Percentiles rank a stretch among this genome's conserved stretches.
These are phyloP conservation scores for Termitomyces sp. DNA, from an alignment of 768 basidiomycete genomes.

Conservation along the genomic window DNA sequence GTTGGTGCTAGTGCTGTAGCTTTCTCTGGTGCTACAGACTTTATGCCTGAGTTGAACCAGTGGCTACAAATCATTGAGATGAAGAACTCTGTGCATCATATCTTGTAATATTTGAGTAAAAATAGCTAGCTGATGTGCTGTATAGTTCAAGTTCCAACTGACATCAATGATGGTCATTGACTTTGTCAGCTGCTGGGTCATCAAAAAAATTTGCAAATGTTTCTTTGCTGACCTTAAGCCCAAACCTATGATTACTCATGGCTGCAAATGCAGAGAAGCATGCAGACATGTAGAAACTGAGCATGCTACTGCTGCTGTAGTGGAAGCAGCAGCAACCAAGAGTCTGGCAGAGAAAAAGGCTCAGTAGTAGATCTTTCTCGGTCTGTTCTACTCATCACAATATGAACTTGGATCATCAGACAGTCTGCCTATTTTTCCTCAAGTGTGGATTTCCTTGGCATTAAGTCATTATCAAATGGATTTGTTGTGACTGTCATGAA, in stretches of 20 bases:
- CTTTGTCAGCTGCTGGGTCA: slow-evolving; percentile 82
- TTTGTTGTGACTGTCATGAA: background rate
- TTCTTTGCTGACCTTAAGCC: slow-evolving; percentile 91
- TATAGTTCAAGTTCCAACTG: slow-evolving; percentile 79
- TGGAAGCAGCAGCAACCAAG: slow-evolving; percentile 1
- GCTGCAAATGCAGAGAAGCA: slow-evolving; percentile 77
- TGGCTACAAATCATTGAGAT: slow-evolving; percentile 98
- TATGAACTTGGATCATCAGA: background rate
- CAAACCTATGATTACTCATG: slow-evolving; percentile 78
- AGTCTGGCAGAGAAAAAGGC: slow-evolving; percentile 21
- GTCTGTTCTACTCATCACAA: background rate
- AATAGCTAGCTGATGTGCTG: background rate
- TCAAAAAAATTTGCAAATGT: slow-evolving; percentile 80
- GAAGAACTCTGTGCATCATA: slow-evolving; percentile 58
- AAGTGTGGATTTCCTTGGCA: too few species aligned
- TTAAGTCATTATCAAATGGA: background rate
- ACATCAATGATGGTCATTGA: slow-evolving; percentile 83
- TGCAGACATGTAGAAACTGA: slow-evolving; percentile 36
- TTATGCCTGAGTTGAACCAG: slow-evolving; percentile 90
- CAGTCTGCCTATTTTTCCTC: background rate
- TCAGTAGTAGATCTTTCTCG: slow-evolving; percentile 16
- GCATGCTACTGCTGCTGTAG: slow-evolving; percentile 8
- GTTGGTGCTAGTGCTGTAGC: slow-evolving; percentile 88
- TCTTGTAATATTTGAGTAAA: background rate
- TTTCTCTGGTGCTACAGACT: slow-evolving; percentile 90